Evolutionary conservation across 2,329 filamentous ascomycete species (phyloP), one percentile per base, ranked within the genome.

Genomic region (Cephalotrichum gorgonifer): DNA sequence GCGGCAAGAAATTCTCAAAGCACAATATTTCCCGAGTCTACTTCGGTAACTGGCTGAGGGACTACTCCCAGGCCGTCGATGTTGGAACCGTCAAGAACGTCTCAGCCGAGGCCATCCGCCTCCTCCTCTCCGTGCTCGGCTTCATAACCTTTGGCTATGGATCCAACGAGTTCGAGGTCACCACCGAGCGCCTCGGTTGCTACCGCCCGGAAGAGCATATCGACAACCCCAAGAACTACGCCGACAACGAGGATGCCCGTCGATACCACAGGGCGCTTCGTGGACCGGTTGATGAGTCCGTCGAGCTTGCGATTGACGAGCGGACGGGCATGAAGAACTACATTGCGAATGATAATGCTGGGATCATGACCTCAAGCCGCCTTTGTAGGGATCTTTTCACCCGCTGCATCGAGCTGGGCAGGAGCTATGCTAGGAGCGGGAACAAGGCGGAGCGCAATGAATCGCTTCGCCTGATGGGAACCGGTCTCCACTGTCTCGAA

Each of bases 11-110:
- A 61, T 95, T 95, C 68, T 81, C 78, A 72, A 93, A 93, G 71
- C 79, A 95, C 60, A 85, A 83, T 61, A 86, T 95, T 54, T 86
- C 90, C 54, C 81, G 89, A 53, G 86, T 94, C 54, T 96, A 96
- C 72, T 96, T 96, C 70, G 90, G 90, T 55, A 96, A 95, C 72
- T 95, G 90, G 90, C 79, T 95, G 30, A 80, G 78, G 52, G 90
- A 96, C 67, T 96, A 96, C 68, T 93, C 86, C 48, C 90, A 96
- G 67, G 90, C 89, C 53, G 86, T 95, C 58, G 90, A 96, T 64
- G 87, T 95, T 45, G 90, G 88, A 53, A 94, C 88, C 4, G 80
- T 95, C 68, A 95, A 95, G 71, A 79, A 84, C 58, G 89, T 96
- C 54, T 91, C 86, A 50, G 85, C 88, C 47, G 88, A 95, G 67